Evolutionary conservation across 306 rosid species (phyloP).

Genomic region (Mucuna pruriens): DNA sequence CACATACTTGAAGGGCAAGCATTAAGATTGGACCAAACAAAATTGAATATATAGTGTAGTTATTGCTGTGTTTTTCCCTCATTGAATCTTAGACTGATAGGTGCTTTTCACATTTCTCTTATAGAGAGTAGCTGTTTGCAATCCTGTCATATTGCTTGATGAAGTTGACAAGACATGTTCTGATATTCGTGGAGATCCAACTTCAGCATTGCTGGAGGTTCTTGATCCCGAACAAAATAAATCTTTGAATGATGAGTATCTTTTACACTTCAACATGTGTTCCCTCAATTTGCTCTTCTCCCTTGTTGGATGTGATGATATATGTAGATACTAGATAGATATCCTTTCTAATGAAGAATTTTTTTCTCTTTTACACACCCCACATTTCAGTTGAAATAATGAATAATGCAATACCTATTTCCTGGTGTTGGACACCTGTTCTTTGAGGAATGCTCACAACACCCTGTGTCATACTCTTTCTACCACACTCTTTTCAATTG

Average conservation of each 20-base stretch:
- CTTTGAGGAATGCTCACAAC: no score
- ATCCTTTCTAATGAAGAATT: neutral
- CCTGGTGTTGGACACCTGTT: no score
- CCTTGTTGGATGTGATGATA: constrained; percentile 3
- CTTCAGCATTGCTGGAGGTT: constrained; percentile 97
- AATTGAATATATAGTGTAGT: neutral
- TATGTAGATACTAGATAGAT: neutral
- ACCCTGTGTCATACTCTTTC: no score
- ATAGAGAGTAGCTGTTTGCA: constrained; percentile 87
- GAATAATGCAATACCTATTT: constrained; percentile 24
- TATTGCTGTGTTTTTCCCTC: neutral
- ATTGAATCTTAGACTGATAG: constrained; percentile 19
- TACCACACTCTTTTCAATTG: no score
- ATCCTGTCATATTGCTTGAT: constrained; percentile 97
- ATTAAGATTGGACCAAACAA: constrained; percentile 18
- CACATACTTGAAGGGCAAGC: constrained; percentile 18
- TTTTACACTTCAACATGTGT: constrained; percentile 43
- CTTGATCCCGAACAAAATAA: constrained; percentile 98
- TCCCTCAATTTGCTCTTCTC: neutral
- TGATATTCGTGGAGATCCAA: constrained; percentile 98
- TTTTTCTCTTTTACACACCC: neutral
- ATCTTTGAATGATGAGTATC: constrained; percentile 98
- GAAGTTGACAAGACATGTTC: constrained; percentile 99
- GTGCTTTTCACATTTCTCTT: constrained; percentile 39
- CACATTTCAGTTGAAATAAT: no score